Base-by-base conservation (phyloP, 805 yeast species). In the Hanseniaspora nectarophila region DNA sequence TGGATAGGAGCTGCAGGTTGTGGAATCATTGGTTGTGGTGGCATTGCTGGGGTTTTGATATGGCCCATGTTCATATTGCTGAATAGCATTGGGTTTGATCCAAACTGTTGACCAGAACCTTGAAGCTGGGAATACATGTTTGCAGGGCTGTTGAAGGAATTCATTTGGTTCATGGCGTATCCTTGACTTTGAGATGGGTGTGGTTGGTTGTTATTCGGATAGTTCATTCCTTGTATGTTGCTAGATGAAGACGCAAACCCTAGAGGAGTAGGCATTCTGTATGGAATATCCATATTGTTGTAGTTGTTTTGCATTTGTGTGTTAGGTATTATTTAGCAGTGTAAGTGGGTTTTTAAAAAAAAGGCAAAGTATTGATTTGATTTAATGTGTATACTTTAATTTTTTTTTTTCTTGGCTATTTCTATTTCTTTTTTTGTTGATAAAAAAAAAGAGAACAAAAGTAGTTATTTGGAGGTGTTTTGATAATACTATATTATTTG, bases 201-300 rank as follows among this genome's bases (percentile, higher is more conserved):
- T 31, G 24, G 40, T 13, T 31, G 32, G 21, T 24, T 43, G 8
- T 24, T 5, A 33, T 24, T 31, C 3, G 51, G 18, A 10, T 42
- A 42, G 9, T 42, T 37, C 38, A 49, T 21, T 9, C 43, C 16
- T 9, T 42, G 29, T 20, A 49, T 6, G 31, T 49, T 44, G 31
- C 53, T 42, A 2, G 53, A 49, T 24, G 53, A 49, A 4, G 53
- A 40, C 26, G 53, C 53, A 42, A 49, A 49, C 24, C 53, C 53
- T 8, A 49, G 20, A 31, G 53, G 53, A 28, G 46, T 49, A 7
- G 20, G 8, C 37, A 31, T n/a, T 34, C 53, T 49, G 34, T 44
- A 42, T 20, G 46, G 46, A 5, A 26, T n/a, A 3, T 49, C 53
- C 42, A 33, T 42, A 37, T 28, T 42, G 12, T 18, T 42, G 16